A percentile compares a stretch with the other conserved stretches of the same genome.
Conservation (phyloP, 2,329 filamentous ascomycete species). For the Coleophoma eucalyptorum region DNA sequence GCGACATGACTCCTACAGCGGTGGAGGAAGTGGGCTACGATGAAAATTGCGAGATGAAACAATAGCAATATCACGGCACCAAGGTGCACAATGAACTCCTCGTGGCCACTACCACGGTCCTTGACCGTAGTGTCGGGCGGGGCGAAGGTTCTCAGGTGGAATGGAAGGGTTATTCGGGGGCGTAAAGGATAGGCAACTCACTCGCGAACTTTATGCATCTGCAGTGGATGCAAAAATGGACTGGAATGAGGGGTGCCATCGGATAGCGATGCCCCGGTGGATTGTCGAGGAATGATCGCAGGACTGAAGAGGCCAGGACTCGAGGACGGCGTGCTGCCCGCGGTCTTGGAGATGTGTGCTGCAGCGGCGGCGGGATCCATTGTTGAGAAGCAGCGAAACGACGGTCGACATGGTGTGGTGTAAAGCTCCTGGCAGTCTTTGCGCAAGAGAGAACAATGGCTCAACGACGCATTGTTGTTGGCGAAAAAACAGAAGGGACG, state of each 20-base stretch:
- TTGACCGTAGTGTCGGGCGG: conserved; percentile 4
- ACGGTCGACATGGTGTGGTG: conserved; percentile 15
- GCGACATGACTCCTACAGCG: too few relatives aligned
- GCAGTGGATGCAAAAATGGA: conserved; percentile 66
- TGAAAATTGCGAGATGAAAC: too few relatives aligned
- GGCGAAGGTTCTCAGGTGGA: conserved; percentile 3
- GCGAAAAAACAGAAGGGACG: background rate
- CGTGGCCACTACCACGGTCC: too few relatives aligned
- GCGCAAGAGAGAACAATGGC: background rate
- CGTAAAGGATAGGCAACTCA: conserved; percentile 39
- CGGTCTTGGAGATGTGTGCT: conserved; percentile 20
- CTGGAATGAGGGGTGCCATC: conserved; percentile 49
- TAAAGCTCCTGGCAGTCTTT: background rate
- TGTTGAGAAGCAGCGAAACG: conserved; percentile 14
- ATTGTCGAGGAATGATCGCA: conserved; percentile 23
- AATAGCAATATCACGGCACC: too few relatives aligned
- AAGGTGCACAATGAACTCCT: too few relatives aligned
- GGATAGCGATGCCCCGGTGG: conserved; percentile 36
- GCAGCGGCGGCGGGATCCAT: conserved; percentile 20
- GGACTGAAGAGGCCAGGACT: conserved; percentile 61
- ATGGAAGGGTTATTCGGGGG: conserved; percentile 4
- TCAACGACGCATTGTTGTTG: background rate
- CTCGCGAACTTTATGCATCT: conserved; percentile 73
- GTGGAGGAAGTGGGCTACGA: too few relatives aligned
- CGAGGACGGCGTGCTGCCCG: conserved; percentile 49